phyloP scores from a whole-genome alignment of 2,329 filamentous ascomycete genomes.

The Cladophialophora immunda region DNA sequence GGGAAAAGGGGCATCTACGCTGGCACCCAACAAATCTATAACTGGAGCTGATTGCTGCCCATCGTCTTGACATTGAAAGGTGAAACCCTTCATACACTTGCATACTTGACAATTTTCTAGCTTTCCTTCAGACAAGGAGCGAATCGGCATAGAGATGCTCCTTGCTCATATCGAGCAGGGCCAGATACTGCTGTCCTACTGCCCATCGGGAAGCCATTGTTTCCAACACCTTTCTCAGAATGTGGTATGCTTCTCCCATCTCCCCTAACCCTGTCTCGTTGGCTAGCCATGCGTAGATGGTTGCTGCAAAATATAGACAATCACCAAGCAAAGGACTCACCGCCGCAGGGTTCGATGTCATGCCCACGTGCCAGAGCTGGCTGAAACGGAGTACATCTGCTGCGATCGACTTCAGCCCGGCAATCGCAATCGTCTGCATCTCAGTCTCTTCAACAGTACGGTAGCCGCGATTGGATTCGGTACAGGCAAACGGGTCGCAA shows the following conservation, averaged over 20 bases:
- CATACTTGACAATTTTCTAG: neutral
- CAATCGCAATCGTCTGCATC: conserved; percentile 47
- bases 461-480: conserved; percentile 41
- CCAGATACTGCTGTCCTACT: conserved; percentile 40
- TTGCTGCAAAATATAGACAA: conserved; percentile 47
- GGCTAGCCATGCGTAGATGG: conserved; percentile 47
- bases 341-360: conserved; percentile 31
- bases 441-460: conserved; percentile 46
- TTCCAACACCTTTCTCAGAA: conserved; percentile 34
- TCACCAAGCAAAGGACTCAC: conserved; percentile 43
- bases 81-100: neutral
- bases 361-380: conserved; percentile 25
- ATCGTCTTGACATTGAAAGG: neutral
- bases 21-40: no score
- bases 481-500: conserved; percentile 47
- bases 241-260: conserved; percentile 31
- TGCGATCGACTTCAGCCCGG: conserved; percentile 35
- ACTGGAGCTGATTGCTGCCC: no score
- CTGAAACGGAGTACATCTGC: conserved; percentile 37
- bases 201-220: conserved; percentile 39
- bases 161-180: conserved; percentile 36
- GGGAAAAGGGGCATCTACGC: neutral
- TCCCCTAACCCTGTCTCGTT: conserved; percentile 44
- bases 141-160: conserved; percentile 32
- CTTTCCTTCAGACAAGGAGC: conserved; percentile 11